Base-by-base conservation (phyloP, 257 asterid genomes). In the Nicotiana undulata region DNA sequence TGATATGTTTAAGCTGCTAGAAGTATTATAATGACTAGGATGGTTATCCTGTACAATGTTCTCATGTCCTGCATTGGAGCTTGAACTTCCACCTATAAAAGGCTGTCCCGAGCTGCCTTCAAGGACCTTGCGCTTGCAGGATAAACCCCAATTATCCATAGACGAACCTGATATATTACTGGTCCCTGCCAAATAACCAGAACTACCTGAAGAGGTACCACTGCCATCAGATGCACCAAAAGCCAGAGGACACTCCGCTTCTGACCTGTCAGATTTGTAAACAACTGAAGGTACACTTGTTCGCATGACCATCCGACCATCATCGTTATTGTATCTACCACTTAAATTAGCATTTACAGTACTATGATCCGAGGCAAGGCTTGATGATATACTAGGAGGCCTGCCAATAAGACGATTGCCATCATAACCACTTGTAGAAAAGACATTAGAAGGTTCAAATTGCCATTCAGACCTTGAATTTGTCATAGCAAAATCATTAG, bases 41-140 rank as follows among this genome's bases (percentile, higher is more conserved):
- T 83, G 65, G 26, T 84, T 85, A 72, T 86, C 90, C 79, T 87
- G 93, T 64, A 85, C 84, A 74, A 84, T 4, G 81, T 83, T 85
- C 83, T 83, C 90, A 55, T 52, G 88, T 79, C 78, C 90, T 70
- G 85, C 92, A 80, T 79, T 83, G 20, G 91, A 82, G 89, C 93
- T 90, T 52, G 97, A 89, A 83, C 90, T 91, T 79, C 93, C 96
- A 83, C 89, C 86, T 15, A 88, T 83, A 79, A 72, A 87, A 80
- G 88, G 86, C 67, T 87, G 98, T 80, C 91, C 91, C 56, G 97
- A 86, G 76, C 86, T 85, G 26, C 94, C 92, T 91, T 95, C 99
- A 49, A 91, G 85, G 68, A 93, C 88, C 86, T 93, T 93, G 79
- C 97, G 83, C 88, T 95, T 95, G 89, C 93, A 88, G 58, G 99